These are phyloP conservation scores for Aspergillus bombycis DNA, from an alignment of 2,329 filamentous ascomycete genomes.

Conservation along the genomic window DNA sequence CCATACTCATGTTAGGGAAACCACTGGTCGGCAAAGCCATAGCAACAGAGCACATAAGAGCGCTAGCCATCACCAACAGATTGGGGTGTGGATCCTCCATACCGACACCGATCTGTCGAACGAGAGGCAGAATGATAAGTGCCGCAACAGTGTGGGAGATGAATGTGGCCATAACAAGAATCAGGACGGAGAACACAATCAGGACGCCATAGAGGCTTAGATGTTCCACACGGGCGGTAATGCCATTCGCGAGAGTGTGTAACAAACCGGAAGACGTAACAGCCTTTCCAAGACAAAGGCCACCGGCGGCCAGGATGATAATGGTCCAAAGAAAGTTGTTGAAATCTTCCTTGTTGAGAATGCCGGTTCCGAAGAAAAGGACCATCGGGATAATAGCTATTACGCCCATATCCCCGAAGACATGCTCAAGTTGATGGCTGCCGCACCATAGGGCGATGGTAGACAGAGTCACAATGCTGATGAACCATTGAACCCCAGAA, in stretches of 20 bases:
- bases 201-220: conserved; percentile 85
- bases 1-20: conserved; percentile 99
- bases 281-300: conserved; percentile 87
- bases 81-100: conserved; percentile 95
- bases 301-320: conserved; percentile 94
- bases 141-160: conserved; percentile 98
- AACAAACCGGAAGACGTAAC: conserved; percentile 91
- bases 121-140: conserved; percentile 88
- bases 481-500: conserved; percentile 89
- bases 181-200: conserved; percentile 80
- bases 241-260: conserved; percentile 79
- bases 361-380: conserved; percentile 93
- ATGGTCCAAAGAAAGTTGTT: conserved; percentile 99
- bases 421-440: conserved; percentile 79
- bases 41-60: conserved; percentile 95
- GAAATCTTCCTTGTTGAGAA: conserved; percentile 97
- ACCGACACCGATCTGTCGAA: conserved; percentile 77
- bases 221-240: conserved; percentile 73
- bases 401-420: conserved; percentile 98
- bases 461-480: conserved; percentile 75
- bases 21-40: conserved; percentile 96
- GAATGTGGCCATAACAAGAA: conserved; percentile 92
- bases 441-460: conserved; percentile 94
- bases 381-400: conserved; percentile 95
- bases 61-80: conserved; percentile 89